Conservation (phyloP, 78 protist genomes). For the Creolimax fragrantissima region DNA sequence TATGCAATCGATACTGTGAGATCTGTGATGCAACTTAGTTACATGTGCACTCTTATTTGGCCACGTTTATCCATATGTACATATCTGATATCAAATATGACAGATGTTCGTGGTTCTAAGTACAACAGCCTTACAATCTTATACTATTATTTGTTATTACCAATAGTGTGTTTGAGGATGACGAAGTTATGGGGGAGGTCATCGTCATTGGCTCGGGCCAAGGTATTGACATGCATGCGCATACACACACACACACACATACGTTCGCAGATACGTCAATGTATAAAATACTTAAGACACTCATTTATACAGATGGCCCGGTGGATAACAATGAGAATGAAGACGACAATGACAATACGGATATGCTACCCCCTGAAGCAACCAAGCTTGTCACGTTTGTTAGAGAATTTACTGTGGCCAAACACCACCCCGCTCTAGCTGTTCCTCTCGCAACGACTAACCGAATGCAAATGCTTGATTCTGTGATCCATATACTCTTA, state of each 20-base stretch:
- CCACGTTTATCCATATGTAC: not conserved
- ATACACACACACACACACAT: constrained; percentile 14
- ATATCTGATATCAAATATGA: not conserved
- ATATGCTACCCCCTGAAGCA: not conserved
- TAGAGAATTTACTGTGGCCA: no score
- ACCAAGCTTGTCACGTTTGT: not conserved
- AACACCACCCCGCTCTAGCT: no score
- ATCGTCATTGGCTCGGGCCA: not conserved
- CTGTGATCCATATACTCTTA: no score
- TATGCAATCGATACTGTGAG: no score
- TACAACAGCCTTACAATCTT: not conserved
- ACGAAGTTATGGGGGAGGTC: no score
- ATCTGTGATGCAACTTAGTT: no score
- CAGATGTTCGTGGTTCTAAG: not conserved
- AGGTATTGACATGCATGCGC: not conserved
- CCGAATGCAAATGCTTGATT: no score
- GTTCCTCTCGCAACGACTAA: no score
- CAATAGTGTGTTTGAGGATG: no score
- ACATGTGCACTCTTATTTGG: not conserved
- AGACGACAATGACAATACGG: no score
- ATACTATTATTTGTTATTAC: not conserved
- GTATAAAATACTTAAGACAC: not conserved
- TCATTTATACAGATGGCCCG: not conserved
- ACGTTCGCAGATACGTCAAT: not conserved
- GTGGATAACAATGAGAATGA: no score